A percentile compares a stretch with the other conserved stretches of the same genome.
These are phyloP conservation scores for Xylaria curta DNA, from an alignment of 495 filamentous ascomycete species.

Conservation along the genomic window DNA sequence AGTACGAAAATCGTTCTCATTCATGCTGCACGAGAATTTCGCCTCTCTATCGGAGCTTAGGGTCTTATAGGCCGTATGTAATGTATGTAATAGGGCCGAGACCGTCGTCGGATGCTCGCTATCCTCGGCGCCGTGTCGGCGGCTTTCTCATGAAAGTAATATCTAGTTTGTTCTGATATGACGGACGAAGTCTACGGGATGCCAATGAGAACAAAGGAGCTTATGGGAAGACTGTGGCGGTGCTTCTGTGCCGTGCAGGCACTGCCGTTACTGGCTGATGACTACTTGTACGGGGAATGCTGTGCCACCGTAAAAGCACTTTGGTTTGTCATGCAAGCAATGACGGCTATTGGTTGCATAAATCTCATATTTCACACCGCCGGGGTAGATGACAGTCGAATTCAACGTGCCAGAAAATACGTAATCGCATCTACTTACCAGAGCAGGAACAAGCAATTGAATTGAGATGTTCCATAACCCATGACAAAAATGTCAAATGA, in stretches of 20 bases:
- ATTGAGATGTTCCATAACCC: neutral
- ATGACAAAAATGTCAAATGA: neutral
- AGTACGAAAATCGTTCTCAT: neutral
- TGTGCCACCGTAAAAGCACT: conserved; percentile 12
- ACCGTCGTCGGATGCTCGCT: neutral
- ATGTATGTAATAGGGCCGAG: conserved; percentile 5
- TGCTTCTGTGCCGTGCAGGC: conserved; percentile 15
- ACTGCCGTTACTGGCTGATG: conserved; percentile 7
- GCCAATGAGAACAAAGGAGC: conserved; percentile 4
- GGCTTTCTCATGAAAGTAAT: neutral
- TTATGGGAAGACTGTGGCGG: conserved; percentile 1
- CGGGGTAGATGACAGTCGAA: neutral
- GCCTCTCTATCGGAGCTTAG: neutral
- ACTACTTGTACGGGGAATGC: conserved; percentile 1
- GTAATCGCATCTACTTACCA: neutral
- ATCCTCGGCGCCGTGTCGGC: conserved; percentile 22
- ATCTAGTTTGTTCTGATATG: conserved; percentile 1
- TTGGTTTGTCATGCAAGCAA: conserved; percentile 1
- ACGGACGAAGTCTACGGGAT: neutral
- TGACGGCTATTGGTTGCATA: conserved; percentile 8
- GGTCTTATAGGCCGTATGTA: neutral
- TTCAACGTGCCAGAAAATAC: neutral
- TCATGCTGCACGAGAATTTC: neutral
- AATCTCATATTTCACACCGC: conserved; percentile 13
- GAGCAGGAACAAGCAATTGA: neutral